Base-by-base conservation (phyloP, 2,329 filamentous ascomycete genomes). In the Elsinoe arachidis region DNA sequence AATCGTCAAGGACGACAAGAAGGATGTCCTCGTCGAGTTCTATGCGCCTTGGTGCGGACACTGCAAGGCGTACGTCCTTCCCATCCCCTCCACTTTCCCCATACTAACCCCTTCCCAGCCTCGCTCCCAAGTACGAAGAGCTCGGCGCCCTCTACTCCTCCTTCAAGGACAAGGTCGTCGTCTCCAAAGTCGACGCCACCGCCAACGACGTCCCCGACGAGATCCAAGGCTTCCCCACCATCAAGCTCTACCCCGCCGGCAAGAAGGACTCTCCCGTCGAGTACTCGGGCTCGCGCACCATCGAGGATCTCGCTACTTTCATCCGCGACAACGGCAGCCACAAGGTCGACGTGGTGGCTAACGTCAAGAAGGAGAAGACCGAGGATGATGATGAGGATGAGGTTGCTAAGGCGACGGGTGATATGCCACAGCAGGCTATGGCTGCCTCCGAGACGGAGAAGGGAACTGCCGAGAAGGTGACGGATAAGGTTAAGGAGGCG, bases 11-110 rank as follows among this genome's bases (percentile, higher is more conserved):
- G 87, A 99, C 71, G 87, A 95, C 74, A 81, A 86, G 71, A 97
- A 97, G 86, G 93, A 99, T 74, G 93, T 99, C 59, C 83, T 99
- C 64, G 77, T 99, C 63, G 93, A 99, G 80, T 97, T 96, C 80
- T 99, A 99, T 78, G 93, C 93, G 60, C 93, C 93, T 63, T 86
- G 83, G 83, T 86, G 83, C 67, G 83, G 83, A 70, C 83, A 86
- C 75, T 86, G 83, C 81, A 85, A 85, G 73, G 76, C 82, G 75
- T 79, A 72, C 69, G 76, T 72, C 23, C 46, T 17, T 33, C 26
- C 21, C 30, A 33, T 15, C 15, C 15, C 6, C 26, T 35, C 3
- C 5, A 4, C 26, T 9, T 9, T 5, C 10, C 33, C 46, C 10
- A 4, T 15, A 17, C 59, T 51, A 38, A 56, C 54, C 23, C n/a